phyloP scores from a whole-genome alignment of 148 eudicot genomes.

The Talinum fruticosum region DNA sequence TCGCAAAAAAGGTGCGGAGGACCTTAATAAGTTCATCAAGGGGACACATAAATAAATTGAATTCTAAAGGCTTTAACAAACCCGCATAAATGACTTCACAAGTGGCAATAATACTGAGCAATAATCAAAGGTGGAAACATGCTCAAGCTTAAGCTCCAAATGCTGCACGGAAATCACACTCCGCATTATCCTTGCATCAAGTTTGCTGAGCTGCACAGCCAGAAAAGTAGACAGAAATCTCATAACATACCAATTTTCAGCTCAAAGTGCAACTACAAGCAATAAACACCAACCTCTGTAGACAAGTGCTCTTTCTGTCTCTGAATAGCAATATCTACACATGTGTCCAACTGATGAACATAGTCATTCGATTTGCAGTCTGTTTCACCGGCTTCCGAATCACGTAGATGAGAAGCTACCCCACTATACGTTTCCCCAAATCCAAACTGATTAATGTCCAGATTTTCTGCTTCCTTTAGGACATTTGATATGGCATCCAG shows the following conservation, averaged over 20 bases:
- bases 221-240: conserved; percentile 29
- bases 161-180: conserved; percentile 62
- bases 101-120: conserved; percentile 64
- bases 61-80: conserved; percentile 33
- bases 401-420: conserved; percentile 46
- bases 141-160: conserved; percentile 64
- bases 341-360: conserved; percentile 61
- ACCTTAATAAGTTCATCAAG: neutral
- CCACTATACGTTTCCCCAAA: conserved; percentile 62
- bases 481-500: conserved; percentile 58
- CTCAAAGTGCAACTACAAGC: conserved; percentile 12
- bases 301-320: conserved; percentile 67
- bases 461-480: conserved; percentile 71
- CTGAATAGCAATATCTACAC: conserved; percentile 63
- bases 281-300: conserved; percentile 59
- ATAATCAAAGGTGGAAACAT: conserved; percentile 61
- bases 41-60: conserved; percentile 1
- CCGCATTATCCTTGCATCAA: conserved; percentile 76
- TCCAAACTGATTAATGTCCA: conserved; percentile 54
- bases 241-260: neutral
- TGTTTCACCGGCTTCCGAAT: conserved; percentile 76
- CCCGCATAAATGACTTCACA: conserved; percentile 75
- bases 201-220: conserved; percentile 71
- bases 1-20: neutral
- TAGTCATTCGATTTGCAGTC: conserved; percentile 69